Evolutionary conservation across 345 rosid genomes (phyloP), one percentile per base, ranked within the genome.

Genomic region (Erysimum cheiranthoides): DNA sequence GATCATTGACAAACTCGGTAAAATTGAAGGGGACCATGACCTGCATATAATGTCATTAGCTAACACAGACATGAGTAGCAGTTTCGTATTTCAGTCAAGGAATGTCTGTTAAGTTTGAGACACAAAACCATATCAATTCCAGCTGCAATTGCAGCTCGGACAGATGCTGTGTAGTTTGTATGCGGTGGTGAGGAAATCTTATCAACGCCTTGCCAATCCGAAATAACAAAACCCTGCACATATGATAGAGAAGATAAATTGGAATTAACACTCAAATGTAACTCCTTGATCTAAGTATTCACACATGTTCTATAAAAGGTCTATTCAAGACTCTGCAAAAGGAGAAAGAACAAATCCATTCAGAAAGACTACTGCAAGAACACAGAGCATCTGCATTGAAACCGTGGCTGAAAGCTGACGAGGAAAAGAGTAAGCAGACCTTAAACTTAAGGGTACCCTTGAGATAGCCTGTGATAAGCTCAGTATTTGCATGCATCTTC

Each of bases 171-270:
- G 76, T 89, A 95, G 82, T 95, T 84, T 4, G 79, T 74, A 76
- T 88, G 90, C 5, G 92, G 87, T 31, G 97, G 93, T 40, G 87
- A 71, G 40, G 99, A 90, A 69, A 95, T 88, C 76, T 87, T 87
- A 71, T 95, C 97, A 73, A 95, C 80, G 10, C 99, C 97, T 79
- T 90, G 81, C 97, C 99, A 94, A 82, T 94, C 98, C 17, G 99
- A 90, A 62, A 90, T 92, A 59, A 92, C 93, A 79, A 95, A 92
- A 65, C 99, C 97, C 97, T 95, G 85, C 74, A 78, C 73, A 27
- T 11, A 76, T 68, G 71, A 82, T 70, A 62, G 68, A 69, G 43
- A 52, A 27, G 39, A 61, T 36, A 65, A 68, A 17, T 4, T 17
- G 10, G 53, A 65, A 34, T 73, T 50, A 79, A 68, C 65, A 73